These are phyloP conservation scores for Tricholoma hemisulphureum DNA, from an alignment of 768 basidiomycete genomes.

Conservation along the genomic window DNA sequence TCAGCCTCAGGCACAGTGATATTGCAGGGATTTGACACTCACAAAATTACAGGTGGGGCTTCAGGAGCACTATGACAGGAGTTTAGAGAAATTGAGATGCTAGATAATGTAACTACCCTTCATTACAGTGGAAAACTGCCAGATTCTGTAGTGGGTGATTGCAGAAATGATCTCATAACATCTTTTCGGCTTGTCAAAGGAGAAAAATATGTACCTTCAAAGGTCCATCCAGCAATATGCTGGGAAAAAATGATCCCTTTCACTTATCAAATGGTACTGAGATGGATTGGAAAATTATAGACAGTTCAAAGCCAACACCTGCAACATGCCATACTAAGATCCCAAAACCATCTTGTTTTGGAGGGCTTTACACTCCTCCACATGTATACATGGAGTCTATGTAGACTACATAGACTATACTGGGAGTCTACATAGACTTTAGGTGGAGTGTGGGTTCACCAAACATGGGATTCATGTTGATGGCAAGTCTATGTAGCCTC, in stretches of 20 bases:
- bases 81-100: conserved; percentile 12
- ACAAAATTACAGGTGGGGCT: too few species aligned
- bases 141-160: conserved; percentile 7
- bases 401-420: too few species aligned
- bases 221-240: background rate
- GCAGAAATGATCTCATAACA: conserved; percentile 20
- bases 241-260: conserved; percentile 1
- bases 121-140: conserved; percentile 18
- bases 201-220: background rate
- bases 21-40: background rate
- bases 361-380: too few species aligned
- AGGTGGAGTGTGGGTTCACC: too few species aligned
- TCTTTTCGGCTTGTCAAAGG: background rate
- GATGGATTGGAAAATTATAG: background rate
- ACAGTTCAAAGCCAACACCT: background rate
- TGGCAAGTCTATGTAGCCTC: too few species aligned
- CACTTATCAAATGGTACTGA: background rate
- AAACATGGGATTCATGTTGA: too few species aligned
- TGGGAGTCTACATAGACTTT: too few species aligned
- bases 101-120: conserved; percentile 14
- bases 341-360: background rate
- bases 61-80: too few species aligned
- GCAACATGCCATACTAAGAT: background rate
- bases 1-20: conserved; percentile 15
- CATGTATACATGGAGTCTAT: too few species aligned